Conservation (phyloP, 805 yeast genomes). For the Candida caryicola region DNA sequence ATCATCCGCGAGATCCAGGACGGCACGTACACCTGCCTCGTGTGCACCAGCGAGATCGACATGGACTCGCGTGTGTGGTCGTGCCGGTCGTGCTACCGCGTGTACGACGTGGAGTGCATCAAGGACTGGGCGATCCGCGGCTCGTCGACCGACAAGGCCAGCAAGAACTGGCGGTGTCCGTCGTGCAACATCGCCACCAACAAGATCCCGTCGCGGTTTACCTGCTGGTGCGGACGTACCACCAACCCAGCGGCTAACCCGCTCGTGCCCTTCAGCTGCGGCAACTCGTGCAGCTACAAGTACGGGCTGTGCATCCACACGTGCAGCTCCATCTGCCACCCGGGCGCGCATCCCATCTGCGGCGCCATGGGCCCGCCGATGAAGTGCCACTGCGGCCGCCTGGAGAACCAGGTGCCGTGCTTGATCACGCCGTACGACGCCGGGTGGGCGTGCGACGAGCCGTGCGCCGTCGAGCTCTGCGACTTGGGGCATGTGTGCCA, state of each 20-base stretch:
- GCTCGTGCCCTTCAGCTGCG: slow-evolving; percentile 81
- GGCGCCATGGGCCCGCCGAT: slow-evolving; percentile 72
- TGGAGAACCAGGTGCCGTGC: slow-evolving; percentile 67
- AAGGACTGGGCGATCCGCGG: slow-evolving; percentile 83
- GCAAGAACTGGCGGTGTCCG: slow-evolving; percentile 82
- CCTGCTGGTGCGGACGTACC: slow-evolving; percentile 88
- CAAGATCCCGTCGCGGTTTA: slow-evolving; percentile 53
- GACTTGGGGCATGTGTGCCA: slow-evolving; percentile 65
- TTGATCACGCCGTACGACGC: slow-evolving; percentile 60
- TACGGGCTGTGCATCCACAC: slow-evolving; percentile 64
- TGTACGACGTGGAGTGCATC: slow-evolving; percentile 82
- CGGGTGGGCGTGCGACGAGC: slow-evolving; percentile 66
- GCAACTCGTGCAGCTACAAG: slow-evolving; percentile 68
- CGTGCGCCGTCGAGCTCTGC: slow-evolving; percentile 63
- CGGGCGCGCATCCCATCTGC: slow-evolving; percentile 84
- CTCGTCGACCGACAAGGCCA: slow-evolving; percentile 53
- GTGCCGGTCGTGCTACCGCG: slow-evolving; percentile 74
- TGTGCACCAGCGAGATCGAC: slow-evolving; percentile 82
- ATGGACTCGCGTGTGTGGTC: slow-evolving; percentile 70
- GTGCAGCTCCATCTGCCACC: slow-evolving; percentile 77
- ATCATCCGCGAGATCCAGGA: slow-evolving; percentile 57
- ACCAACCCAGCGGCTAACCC: slow-evolving; percentile 58
- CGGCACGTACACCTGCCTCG: slow-evolving; percentile 78
- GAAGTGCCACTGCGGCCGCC: slow-evolving; percentile 72
- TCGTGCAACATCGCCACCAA: slow-evolving; percentile 59